Evolutionary conservation across 805 yeast species (phyloP).

Genomic region (Candida ulmi): DNA sequence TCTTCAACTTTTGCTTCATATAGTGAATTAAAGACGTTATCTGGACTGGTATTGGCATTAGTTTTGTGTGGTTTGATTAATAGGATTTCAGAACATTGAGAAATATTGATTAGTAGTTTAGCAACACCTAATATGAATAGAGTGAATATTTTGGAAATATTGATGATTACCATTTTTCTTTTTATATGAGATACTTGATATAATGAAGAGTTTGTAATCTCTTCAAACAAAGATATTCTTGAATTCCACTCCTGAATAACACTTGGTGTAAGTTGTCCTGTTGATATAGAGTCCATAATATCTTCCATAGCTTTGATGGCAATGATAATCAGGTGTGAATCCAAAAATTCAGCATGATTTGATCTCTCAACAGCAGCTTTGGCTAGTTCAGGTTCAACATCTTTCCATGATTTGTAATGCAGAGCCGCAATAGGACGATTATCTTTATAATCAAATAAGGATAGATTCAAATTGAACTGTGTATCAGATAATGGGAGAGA

Average conservation of each 20-base stretch:
- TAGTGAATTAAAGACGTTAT: slow-evolving; percentile 22
- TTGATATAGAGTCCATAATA: slow-evolving; percentile 27
- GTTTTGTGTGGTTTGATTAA: slow-evolving; percentile 31
- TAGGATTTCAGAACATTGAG: slow-evolving; percentile 28
- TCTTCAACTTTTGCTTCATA: slow-evolving; percentile 20
- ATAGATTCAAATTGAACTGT: slow-evolving; percentile 15
- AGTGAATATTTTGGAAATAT: slow-evolving; percentile 29
- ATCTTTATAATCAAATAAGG: slow-evolving; percentile 14
- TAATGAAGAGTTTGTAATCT: slow-evolving; percentile 11
- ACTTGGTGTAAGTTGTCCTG: slow-evolving; percentile 20
- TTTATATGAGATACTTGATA: slow-evolving; percentile 22
- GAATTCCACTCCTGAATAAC: slow-evolving; percentile 21
- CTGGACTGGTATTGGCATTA: slow-evolving; percentile 20
- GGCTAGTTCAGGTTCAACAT: slow-evolving; percentile 11
- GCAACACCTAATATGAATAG: slow-evolving; percentile 26
- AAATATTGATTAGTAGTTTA: slow-evolving; percentile 23
- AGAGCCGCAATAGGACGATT: slow-evolving; percentile 7
- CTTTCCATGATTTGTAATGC: slow-evolving; percentile 14
- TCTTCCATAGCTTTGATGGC: slow-evolving; percentile 28
- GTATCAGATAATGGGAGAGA: slow-evolving; percentile 29
- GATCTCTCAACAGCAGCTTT: slow-evolving; percentile 5
- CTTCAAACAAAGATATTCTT: slow-evolving; percentile 19
- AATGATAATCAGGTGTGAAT: slow-evolving; percentile 25
- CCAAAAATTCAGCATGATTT: slow-evolving; percentile 12
- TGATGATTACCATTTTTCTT: slow-evolving; percentile 28